Evolutionary conservation across 2,329 filamentous ascomycete species (phyloP), one percentile per base, ranked within the genome.

Genomic region (Scleromitrula shiraiana): DNA sequence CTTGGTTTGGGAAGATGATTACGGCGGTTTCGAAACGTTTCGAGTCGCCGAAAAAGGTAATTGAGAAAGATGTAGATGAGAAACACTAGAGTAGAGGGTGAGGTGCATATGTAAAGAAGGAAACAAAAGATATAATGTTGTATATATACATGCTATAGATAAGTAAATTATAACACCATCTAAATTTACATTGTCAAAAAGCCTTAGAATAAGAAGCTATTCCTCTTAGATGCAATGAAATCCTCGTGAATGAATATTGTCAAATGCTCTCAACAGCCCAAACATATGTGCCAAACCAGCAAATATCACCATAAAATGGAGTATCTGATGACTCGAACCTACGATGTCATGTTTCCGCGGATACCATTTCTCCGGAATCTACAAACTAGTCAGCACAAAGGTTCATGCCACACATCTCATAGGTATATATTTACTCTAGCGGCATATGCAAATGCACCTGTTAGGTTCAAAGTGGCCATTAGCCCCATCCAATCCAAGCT

Each of bases 1-100:
- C 81, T 67, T 91, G 87, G 87, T 90, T 90, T 64, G 72, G 79
- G 61, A 88, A 86, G 75, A 91, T 91, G 87, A 80, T 59, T 40
- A 50, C 51, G 2, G 54, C 57, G 1, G 54, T 59, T 3, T 55
- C 39, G 38, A 61, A 57, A 48, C 48, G 56, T 12, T 61, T 59
- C 24, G 15, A n/a, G n/a, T n/a, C 41, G 2, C n/a, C 29, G 6
- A 20, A 29, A 17, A 19, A 35, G 32, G n/a, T n/a, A n/a, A n/a
- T n/a, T n/a, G n/a, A n/a, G n/a, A n/a, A n/a, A n/a, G n/a, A n/a
- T n/a, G n/a, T n/a, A n/a, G n/a, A n/a, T n/a, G n/a, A n/a, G n/a
- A n/a, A n/a, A n/a, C n/a, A n/a, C n/a, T n/a, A n/a, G n/a, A n/a
- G n/a, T n/a, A n/a, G n/a, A n/a, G n/a, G n/a, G n/a, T n/a, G n/a